Evolutionary conservation across 257 asterid genomes (phyloP).

Genomic region (Capsicum pubescens): DNA sequence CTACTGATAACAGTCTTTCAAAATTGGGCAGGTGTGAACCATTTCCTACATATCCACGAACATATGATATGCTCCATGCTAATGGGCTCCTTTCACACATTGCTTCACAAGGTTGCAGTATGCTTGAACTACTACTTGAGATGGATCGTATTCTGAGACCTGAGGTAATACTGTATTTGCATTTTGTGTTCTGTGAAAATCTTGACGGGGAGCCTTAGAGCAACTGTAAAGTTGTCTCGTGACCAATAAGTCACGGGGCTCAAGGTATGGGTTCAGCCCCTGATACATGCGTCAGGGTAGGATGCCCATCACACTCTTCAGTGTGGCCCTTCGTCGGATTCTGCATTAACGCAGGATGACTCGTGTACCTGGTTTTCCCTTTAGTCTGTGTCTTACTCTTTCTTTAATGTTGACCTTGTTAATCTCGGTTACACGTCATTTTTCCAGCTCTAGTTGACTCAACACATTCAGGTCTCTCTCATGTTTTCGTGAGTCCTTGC

Average conservation of each 20-base stretch:
- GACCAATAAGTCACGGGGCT: no score
- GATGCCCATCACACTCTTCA: no score
- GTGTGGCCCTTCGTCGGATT: no score
- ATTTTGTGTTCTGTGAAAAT: background rate
- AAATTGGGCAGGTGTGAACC: slow-evolving; percentile 80
- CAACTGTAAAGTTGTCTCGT: no score
- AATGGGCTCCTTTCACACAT: slow-evolving; percentile 70
- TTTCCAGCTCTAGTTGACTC: background rate
- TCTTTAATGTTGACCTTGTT: background rate
- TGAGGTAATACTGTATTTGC: slow-evolving; percentile 58
- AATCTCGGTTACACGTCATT: background rate
- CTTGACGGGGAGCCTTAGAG: background rate
- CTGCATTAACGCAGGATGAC: no score
- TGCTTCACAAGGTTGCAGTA: slow-evolving; percentile 58
- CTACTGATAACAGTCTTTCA: slow-evolving; percentile 11
- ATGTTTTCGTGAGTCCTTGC: background rate
- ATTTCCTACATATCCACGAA: slow-evolving; percentile 94
- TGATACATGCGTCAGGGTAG: no score
- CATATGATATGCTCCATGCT: slow-evolving; percentile 89
- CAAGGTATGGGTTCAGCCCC: no score
- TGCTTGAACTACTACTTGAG: slow-evolving; percentile 64
- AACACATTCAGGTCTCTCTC: background rate
- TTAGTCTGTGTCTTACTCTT: background rate
- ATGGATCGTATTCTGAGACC: slow-evolving; percentile 94
- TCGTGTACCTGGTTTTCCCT: no score